Conservation (phyloP, 306 rosid genomes). For the Pachyrhizus erosus region DNA sequence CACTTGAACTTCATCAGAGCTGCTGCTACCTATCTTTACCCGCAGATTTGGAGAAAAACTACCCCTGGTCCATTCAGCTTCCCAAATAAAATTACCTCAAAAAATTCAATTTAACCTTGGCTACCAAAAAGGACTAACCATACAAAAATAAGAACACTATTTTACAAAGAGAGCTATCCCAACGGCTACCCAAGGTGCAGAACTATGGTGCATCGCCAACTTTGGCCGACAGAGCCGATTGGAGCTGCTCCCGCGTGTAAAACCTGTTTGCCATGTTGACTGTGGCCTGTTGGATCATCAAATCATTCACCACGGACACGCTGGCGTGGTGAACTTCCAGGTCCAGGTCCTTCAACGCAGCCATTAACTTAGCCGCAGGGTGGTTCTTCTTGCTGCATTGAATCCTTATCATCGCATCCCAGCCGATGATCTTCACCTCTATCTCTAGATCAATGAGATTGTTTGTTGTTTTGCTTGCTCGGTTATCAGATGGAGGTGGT, state of each 20-base stretch:
- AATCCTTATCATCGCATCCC: slow-evolving; percentile 82
- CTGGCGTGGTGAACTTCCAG: slow-evolving; percentile 80
- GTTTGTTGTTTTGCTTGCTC: background rate
- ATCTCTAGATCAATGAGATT: slow-evolving; percentile 59
- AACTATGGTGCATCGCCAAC: slow-evolving; percentile 51
- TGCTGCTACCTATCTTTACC: background rate
- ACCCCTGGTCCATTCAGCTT: slow-evolving; percentile 42
- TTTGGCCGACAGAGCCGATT: slow-evolving; percentile 60
- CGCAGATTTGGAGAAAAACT: slow-evolving; percentile 24
- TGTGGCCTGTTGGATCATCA: slow-evolving; percentile 90
- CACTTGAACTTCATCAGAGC: slow-evolving; percentile 32
- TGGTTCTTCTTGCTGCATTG: slow-evolving; percentile 80
- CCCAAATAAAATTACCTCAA: slow-evolving; percentile 36
- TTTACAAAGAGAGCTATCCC: slow-evolving; percentile 41
- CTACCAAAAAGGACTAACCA: slow-evolving; percentile 27
- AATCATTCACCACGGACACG: slow-evolving; percentile 79
- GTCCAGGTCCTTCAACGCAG: slow-evolving; percentile 73
- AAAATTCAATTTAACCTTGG: slow-evolving; percentile 33
- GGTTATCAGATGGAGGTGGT: slow-evolving; percentile 41
- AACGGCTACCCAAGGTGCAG: background rate
- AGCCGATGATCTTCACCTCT: slow-evolving; percentile 79
- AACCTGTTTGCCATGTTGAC: slow-evolving; percentile 78
- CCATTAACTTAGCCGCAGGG: slow-evolving; percentile 78
- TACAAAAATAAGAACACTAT: slow-evolving; percentile 11
- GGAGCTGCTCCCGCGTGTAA: slow-evolving; percentile 82